Conservation (phyloP, 2,329 filamentous ascomycete species). For the Metarhizium humberi region DNA sequence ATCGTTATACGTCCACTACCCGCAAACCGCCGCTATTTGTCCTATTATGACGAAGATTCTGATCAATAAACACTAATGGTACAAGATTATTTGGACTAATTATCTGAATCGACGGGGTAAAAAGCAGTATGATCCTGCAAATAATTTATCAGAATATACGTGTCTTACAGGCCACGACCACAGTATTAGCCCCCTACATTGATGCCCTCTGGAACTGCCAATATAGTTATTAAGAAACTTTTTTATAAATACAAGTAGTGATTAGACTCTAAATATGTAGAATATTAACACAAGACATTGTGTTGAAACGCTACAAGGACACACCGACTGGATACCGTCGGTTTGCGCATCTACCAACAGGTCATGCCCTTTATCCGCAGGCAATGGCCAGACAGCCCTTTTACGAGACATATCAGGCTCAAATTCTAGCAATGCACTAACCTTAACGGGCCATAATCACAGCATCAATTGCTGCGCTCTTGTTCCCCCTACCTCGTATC, state of each 20-base stretch:
- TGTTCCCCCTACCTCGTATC: constrained; percentile 69
- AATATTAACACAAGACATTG: constrained; percentile 90
- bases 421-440: constrained; percentile 62
- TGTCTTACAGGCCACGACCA: too few relatives aligned
- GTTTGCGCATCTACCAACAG: constrained; percentile 77
- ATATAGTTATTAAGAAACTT: constrained; percentile 71
- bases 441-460: constrained; percentile 73
- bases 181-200: too few relatives aligned
- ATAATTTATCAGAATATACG: too few relatives aligned
- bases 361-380: constrained; percentile 71
- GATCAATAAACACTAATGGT: too few relatives aligned
- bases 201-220: constrained; percentile 30
- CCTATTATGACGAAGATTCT: too few relatives aligned
- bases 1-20: too few relatives aligned
- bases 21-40: too few relatives aligned
- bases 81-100: too few relatives aligned
- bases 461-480: constrained; percentile 81
- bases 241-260: constrained; percentile 76
- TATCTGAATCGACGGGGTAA: too few relatives aligned
- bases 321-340: constrained; percentile 85
- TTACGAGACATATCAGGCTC: constrained; percentile 71
- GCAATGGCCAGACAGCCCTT: constrained; percentile 71
- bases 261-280: constrained; percentile 82
- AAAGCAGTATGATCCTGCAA: too few relatives aligned
- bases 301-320: constrained; percentile 78